These are phyloP conservation scores for Fusarium mundagurra DNA, from an alignment of 2,329 filamentous ascomycete species.

Conservation along the genomic window DNA sequence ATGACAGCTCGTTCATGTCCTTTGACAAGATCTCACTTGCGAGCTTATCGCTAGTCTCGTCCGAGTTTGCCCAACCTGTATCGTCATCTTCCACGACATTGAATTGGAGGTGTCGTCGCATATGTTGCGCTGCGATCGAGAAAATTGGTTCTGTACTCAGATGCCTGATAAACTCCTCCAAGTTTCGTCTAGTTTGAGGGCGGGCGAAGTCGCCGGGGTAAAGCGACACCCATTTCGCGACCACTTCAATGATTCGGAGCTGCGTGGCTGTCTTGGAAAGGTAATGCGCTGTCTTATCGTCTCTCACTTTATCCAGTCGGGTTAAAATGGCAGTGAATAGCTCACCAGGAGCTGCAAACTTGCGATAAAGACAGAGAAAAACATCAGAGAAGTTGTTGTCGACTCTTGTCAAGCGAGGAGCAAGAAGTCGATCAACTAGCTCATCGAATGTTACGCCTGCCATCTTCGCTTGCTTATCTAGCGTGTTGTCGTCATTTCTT, in stretches of 20 bases:
- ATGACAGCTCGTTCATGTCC: slow-evolving; percentile 52
- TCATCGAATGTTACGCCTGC: slow-evolving; percentile 71
- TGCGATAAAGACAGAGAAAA: slow-evolving; percentile 92
- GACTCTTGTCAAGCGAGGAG: slow-evolving; percentile 82
- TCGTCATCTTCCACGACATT: slow-evolving; percentile 87
- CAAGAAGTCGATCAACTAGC: slow-evolving; percentile 86
- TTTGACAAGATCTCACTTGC: slow-evolving; percentile 50
- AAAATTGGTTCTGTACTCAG: slow-evolving; percentile 85
- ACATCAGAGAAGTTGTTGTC: slow-evolving; percentile 89
- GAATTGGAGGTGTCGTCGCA: slow-evolving; percentile 78
- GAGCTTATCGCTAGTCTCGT: slow-evolving; percentile 59
- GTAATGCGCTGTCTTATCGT: slow-evolving; percentile 72
- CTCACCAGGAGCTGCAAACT: slow-evolving; percentile 84
- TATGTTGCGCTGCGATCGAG: slow-evolving; percentile 84
- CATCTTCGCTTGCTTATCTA: slow-evolving; percentile 59
- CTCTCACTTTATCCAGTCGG: slow-evolving; percentile 76
- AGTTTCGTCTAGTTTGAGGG: slow-evolving; percentile 73
- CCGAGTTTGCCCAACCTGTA: slow-evolving; percentile 87
- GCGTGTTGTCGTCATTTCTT: slow-evolving; percentile 70
- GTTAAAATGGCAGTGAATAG: slow-evolving; percentile 82
- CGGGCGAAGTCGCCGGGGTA: slow-evolving; percentile 96
- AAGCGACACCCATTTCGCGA: slow-evolving; percentile 87
- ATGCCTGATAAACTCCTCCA: slow-evolving; percentile 79
- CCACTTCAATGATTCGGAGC: slow-evolving; percentile 81
- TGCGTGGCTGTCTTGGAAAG: slow-evolving; percentile 84